phyloP scores from a whole-genome alignment of 208 protist genomes.

The Plasmodiophora brassicae region DNA sequence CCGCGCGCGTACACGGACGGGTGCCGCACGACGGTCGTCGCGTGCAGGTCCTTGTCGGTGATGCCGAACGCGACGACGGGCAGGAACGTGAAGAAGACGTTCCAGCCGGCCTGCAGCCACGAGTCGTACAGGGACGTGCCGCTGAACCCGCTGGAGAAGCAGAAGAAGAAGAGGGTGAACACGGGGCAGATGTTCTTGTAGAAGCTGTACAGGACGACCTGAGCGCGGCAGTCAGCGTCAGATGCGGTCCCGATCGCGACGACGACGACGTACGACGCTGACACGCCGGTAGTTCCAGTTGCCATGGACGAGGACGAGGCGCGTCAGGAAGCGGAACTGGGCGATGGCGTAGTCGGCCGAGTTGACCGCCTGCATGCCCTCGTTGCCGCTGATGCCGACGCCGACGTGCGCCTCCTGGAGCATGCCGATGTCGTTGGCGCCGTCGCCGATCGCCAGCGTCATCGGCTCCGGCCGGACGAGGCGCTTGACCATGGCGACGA shows the following conservation, averaged over 20 bases:
- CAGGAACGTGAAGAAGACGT: background rate
- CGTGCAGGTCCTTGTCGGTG: background rate
- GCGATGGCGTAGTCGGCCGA: constrained; percentile 48
- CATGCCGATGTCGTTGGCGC: constrained; percentile 59
- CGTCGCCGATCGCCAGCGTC: constrained; percentile 56
- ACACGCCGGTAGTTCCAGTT: constrained; percentile 45
- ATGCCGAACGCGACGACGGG: background rate
- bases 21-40: background rate
- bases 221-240: background rate
- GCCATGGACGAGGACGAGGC: constrained; percentile 53
- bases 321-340: constrained; percentile 44
- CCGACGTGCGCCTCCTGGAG: constrained; percentile 56
- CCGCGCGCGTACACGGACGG: background rate
- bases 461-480: constrained; percentile 42
- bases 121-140: constrained; percentile 38
- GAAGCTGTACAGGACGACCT: constrained; percentile 37
- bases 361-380: constrained; percentile 51
- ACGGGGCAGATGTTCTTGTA: constrained; percentile 36
- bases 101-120: background rate
- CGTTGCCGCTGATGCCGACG: constrained; percentile 53
- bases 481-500: constrained; percentile 40
- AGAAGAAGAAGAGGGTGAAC: constrained; percentile 37
- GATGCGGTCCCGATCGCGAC: background rate
- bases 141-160: background rate
- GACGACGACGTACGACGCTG: background rate